Conservation (phyloP, 768 basidiomycete species). For the Fistulinella prunicolor region DNA sequence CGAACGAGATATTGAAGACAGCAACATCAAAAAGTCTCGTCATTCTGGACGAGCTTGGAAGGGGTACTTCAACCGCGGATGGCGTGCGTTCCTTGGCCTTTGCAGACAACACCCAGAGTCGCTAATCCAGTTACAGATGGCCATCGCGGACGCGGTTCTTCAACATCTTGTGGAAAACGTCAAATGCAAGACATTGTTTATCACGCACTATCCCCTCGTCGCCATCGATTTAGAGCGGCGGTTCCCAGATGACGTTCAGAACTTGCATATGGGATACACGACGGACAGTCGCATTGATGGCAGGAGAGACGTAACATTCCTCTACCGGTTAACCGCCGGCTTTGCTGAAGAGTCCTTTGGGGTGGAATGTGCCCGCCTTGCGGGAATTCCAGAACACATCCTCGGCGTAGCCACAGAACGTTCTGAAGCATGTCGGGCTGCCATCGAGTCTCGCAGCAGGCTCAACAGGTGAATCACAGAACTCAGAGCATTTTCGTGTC, state of each 20-base stretch:
- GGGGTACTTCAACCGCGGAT: conserved; percentile 92
- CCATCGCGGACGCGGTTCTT: conserved; percentile 80
- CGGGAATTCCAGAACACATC: conserved; percentile 72
- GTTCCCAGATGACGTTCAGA: conserved; percentile 61
- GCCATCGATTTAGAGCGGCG: conserved; percentile 62
- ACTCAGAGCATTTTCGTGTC: neutral
- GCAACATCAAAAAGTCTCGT: conserved; percentile 78
- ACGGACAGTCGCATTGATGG: conserved; percentile 70
- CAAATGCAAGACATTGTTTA: conserved; percentile 80
- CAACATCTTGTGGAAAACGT: conserved; percentile 60
- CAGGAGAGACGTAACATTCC: conserved; percentile 76
- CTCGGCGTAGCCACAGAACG: conserved; percentile 56
- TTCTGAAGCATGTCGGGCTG: conserved; percentile 52
- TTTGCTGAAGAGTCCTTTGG: conserved; percentile 85
- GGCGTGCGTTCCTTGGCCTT: conserved; percentile 46
- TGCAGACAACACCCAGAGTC: neutral
- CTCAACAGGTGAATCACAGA: conserved; percentile 45
- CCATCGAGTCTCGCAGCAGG: conserved; percentile 48
- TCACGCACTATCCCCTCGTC: conserved; percentile 90
- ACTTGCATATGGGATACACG: conserved; percentile 85
- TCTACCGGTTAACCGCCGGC: conserved; percentile 73
- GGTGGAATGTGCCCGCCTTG: conserved; percentile 88
- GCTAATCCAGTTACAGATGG: conserved; percentile 53
- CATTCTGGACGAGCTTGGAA: conserved; percentile 85
- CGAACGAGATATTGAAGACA: conserved; percentile 79